These are phyloP conservation scores for Apophysomyces variabilis DNA, from an alignment of 371 early-diverging fungal species.

Conservation along the genomic window DNA sequence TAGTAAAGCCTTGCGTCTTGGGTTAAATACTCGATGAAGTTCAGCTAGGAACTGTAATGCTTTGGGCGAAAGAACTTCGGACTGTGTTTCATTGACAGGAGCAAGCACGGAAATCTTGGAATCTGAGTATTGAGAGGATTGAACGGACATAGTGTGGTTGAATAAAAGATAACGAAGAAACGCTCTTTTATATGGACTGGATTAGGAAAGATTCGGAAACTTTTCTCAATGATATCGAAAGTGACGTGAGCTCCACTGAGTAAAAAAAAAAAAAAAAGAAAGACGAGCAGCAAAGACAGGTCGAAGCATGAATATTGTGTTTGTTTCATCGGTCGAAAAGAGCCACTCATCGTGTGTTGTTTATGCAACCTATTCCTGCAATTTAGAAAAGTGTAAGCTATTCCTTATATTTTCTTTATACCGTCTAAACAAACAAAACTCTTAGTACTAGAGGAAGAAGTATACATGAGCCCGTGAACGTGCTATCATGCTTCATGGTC, in stretches of 20 bases:
- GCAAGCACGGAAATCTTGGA: constrained; percentile 72
- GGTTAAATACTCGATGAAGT: constrained; percentile 88
- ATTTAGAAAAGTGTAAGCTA: too few species aligned
- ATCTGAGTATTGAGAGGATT: constrained; percentile 36
- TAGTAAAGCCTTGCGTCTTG: constrained; percentile 81
- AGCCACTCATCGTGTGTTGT: too few species aligned
- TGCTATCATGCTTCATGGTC: neutral
- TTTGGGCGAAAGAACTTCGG: constrained; percentile 77
- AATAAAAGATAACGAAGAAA: neutral
- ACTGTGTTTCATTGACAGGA: constrained; percentile 59
- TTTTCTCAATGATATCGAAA: neutral
- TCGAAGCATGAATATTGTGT: too few species aligned
- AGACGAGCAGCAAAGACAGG: too few species aligned
- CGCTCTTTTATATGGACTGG: neutral
- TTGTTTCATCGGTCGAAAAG: too few species aligned
- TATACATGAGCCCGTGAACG: neutral
- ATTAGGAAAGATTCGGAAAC: constrained; percentile 2
- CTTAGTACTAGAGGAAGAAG: neutral
- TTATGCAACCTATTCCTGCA: too few species aligned
- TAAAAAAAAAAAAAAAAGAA: too few species aligned
- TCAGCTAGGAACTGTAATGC: constrained; percentile 84
- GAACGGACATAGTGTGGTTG: constrained; percentile 23
- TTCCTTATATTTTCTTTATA: too few species aligned
- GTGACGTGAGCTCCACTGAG: neutral
- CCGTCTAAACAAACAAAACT: too few species aligned